Evolutionary conservation across 1,284 basidiomycete species (phyloP).

Genomic region (Austroboletus niveus): DNA sequence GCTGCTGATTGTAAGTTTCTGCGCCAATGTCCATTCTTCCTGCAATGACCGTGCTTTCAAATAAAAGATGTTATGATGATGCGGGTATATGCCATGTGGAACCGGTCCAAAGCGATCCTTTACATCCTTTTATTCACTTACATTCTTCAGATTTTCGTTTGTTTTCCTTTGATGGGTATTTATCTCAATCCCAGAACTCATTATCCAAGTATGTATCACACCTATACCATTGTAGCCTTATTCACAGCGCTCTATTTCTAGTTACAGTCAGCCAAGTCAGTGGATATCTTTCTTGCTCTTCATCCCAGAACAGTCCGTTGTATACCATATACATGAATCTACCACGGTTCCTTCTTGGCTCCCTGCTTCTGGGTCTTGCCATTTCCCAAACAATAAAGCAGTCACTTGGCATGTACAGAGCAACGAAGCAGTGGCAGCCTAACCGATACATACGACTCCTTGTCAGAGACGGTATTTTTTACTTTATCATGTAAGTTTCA

Average conservation of each 20-base stretch:
- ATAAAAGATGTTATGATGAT: slow-evolving; percentile 11
- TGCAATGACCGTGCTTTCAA: background rate
- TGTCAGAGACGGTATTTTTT: slow-evolving; percentile 6
- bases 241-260: background rate
- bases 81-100: too few species aligned
- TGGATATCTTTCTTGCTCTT: background rate
- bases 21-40: accelerated
- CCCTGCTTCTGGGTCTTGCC: background rate
- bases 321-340: background rate
- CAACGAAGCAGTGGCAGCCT: too few species aligned
- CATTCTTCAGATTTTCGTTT: background rate
- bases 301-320: accelerated
- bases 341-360: background rate
- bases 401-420: slow-evolving; percentile 2
- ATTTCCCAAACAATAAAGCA: background rate
- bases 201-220: background rate
- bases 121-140: background rate
- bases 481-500: slow-evolving; percentile 4
- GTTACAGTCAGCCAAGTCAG: background rate
- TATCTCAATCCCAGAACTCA: background rate
- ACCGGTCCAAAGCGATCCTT: slow-evolving; percentile 4
- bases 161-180: background rate
- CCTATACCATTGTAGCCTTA: background rate
- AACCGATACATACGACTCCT: background rate
- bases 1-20: slow-evolving; percentile 15